A percentile compares a stretch with the other conserved stretches of the same genome.
Conservation (phyloP, 2,329 filamentous ascomycete genomes). For the Colletotrichum orchidophilum region DNA sequence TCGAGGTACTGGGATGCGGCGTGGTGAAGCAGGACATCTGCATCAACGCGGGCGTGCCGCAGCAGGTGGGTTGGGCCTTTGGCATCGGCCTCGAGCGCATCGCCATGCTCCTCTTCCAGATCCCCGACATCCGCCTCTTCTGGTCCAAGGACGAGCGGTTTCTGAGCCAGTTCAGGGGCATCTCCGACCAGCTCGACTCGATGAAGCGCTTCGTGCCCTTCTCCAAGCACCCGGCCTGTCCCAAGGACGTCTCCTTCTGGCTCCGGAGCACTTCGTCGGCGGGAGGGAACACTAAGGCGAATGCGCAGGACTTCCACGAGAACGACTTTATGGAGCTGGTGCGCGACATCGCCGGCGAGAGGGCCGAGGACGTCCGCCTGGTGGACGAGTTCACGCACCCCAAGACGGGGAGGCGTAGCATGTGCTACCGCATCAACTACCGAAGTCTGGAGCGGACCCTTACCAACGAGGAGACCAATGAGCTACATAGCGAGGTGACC, state of each 20-base stretch:
- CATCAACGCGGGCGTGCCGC: conserved; percentile 77
- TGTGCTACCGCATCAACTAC: conserved; percentile 95
- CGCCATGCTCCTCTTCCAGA: conserved; percentile 96
- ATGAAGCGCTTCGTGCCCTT: conserved; percentile 81
- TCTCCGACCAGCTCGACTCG: conserved; percentile 58
- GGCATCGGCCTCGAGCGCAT: conserved; percentile 94
- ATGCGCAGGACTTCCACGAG: conserved; percentile 75
- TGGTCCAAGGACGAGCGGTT: conserved; percentile 91
- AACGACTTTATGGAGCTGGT: conserved; percentile 99
- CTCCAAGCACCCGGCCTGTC: conserved; percentile 89
- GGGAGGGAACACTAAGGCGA: conserved; percentile 54
- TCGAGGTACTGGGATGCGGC: conserved; percentile 94
- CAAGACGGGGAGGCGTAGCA: conserved; percentile 81
- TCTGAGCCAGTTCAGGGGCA: conserved; percentile 80
- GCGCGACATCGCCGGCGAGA: conserved; percentile 80
- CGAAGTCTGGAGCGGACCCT: conserved; percentile 90
- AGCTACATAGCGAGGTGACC: conserved; percentile 75
- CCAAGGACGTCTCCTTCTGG: conserved; percentile 97
- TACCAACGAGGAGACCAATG: conserved; percentile 83
- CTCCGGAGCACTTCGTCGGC: conserved; percentile 62
- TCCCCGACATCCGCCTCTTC: conserved; percentile 95
- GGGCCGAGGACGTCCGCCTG: conserved; percentile 86
- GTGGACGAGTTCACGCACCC: conserved; percentile 91
- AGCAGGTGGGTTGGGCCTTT: conserved; percentile 92
- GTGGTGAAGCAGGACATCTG: conserved; percentile 87